Evolutionary conservation across 2,329 filamentous ascomycete species (phyloP).

Genomic region (Trichophyton benhamiae): DNA sequence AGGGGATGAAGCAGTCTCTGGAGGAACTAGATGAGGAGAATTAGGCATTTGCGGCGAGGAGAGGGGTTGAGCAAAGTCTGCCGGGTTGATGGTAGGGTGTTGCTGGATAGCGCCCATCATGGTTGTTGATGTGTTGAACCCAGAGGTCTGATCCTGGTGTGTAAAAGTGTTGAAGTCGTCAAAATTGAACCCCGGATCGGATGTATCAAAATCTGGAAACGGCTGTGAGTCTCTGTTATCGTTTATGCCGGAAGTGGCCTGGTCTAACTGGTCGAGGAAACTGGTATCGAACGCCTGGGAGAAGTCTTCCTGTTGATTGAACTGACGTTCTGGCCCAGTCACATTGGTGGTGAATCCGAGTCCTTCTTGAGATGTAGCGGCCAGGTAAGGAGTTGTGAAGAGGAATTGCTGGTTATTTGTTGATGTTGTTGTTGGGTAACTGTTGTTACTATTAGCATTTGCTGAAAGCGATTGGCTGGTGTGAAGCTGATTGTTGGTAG

Average conservation of each 20-base stretch:
- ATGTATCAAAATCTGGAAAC: conserved; percentile 29
- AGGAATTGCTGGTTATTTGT: conserved; percentile 25
- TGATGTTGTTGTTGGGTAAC: neutral
- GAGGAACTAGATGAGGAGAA: conserved; percentile 10
- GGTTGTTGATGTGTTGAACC: conserved; percentile 22
- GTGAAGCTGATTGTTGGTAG: neutral
- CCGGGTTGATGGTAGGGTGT: conserved; percentile 36
- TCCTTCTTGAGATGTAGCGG: conserved; percentile 13
- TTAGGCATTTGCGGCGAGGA: conserved; percentile 34
- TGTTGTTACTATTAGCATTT: neutral
- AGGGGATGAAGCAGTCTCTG: conserved; percentile 9
- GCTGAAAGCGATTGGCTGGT: neutral
- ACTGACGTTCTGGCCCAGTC: conserved; percentile 21
- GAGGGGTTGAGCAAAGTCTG: conserved; percentile 32
- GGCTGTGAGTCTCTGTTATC: conserved; percentile 22
- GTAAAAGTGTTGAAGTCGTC: conserved; percentile 30
- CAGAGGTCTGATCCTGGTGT: conserved; percentile 22
- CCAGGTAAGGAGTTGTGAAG: conserved; percentile 26
- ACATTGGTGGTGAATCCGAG: neutral
- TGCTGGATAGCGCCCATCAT: conserved; percentile 16
- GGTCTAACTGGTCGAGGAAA: conserved; percentile 26
- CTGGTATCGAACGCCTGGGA: conserved; percentile 29
- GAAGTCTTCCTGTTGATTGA: conserved; percentile 24
- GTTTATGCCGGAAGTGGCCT: conserved; percentile 17
- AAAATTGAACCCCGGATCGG: conserved; percentile 24